Conservation (phyloP, 805 yeast genomes). For the Grigorovia humatica region DNA sequence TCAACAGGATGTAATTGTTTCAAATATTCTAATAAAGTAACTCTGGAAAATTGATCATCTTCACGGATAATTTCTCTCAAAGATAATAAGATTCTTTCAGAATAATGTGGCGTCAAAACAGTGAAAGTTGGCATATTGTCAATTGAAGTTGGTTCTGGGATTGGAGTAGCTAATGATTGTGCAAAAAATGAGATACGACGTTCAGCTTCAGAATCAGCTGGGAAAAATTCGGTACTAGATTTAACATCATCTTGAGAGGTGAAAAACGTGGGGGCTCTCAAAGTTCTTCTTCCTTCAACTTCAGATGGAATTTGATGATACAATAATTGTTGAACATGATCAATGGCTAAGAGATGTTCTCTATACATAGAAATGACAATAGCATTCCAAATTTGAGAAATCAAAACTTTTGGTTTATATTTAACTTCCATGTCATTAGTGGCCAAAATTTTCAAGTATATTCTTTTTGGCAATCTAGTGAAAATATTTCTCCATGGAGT, state of each 20-base stretch:
- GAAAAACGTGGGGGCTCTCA: conserved; percentile 97
- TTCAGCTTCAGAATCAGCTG: conserved; percentile 93
- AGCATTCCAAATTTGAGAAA: conserved; percentile 98
- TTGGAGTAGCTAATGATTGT: conserved; percentile 95
- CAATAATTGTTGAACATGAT: conserved; percentile 92
- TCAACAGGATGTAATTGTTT: conserved; percentile 93
- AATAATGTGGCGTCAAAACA: conserved; percentile 89
- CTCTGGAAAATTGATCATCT: conserved; percentile 92
- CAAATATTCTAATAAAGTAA: conserved; percentile 84
- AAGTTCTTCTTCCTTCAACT: conserved; percentile 92
- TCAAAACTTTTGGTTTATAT: conserved; percentile 95
- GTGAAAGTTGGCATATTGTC: conserved; percentile 99
- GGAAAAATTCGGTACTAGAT: conserved; percentile 92
- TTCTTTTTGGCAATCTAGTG: conserved; percentile 96
- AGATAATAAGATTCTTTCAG: conserved; percentile 85
- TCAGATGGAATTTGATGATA: conserved; percentile 98
- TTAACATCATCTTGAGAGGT: conserved; percentile 88
- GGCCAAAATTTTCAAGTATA: conserved; percentile 91
- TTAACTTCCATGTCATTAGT: conserved; percentile 98
- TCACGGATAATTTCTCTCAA: conserved; percentile 92
- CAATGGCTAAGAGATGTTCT: conserved; percentile 95
- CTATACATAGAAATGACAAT: conserved; percentile 98
- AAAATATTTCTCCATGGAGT: conserved; percentile 99
- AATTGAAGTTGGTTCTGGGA: conserved; percentile 96
- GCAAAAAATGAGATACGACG: conserved; percentile 99